These are phyloP conservation scores for Strigomonas culicis DNA, from an alignment of 208 protist genomes.

Conservation along the genomic window DNA sequence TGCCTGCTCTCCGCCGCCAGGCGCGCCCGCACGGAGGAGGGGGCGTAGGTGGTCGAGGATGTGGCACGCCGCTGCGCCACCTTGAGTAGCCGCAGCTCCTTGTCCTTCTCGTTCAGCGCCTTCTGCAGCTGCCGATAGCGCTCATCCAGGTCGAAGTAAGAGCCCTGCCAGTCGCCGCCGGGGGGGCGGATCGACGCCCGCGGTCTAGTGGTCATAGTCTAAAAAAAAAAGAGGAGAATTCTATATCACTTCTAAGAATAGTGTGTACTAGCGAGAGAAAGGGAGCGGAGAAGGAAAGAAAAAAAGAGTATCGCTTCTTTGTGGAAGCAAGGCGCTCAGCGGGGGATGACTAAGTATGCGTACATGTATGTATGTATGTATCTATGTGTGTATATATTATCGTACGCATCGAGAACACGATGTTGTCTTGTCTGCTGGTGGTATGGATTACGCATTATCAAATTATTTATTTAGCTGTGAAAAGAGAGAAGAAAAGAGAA, in stretches of 20 bases:
- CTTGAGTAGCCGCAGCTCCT: conserved; percentile 74
- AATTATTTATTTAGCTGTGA: background rate
- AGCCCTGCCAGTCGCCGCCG: conserved; percentile 77
- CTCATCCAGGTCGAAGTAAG: conserved; percentile 72
- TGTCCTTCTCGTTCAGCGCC: conserved; percentile 56
- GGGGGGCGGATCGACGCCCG: conserved; percentile 32
- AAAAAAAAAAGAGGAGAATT: background rate
- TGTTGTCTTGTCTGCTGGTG: background rate
- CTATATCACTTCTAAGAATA: conserved; percentile 7
- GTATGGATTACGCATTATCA: background rate
- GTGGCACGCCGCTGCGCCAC: conserved; percentile 41
- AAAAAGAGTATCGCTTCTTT: conserved; percentile 13
- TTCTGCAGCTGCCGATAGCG: conserved; percentile 77
- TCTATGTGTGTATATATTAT: conserved; percentile 14
- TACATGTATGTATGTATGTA: conserved; percentile 4
- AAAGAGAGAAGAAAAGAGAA: background rate
- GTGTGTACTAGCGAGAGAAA: background rate
- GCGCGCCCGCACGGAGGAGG: conserved; percentile 19
- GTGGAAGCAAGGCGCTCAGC: background rate
- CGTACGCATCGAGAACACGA: background rate
- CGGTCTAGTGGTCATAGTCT: conserved; percentile 10
- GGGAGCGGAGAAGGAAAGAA: conserved; percentile 4
- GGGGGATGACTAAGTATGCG: background rate
- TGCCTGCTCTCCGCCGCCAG: background rate
- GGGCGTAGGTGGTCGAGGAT: conserved; percentile 20